These are phyloP conservation scores for Bruguiera gymnorhiza DNA, from an alignment of 345 rosid species.

Conservation along the genomic window DNA sequence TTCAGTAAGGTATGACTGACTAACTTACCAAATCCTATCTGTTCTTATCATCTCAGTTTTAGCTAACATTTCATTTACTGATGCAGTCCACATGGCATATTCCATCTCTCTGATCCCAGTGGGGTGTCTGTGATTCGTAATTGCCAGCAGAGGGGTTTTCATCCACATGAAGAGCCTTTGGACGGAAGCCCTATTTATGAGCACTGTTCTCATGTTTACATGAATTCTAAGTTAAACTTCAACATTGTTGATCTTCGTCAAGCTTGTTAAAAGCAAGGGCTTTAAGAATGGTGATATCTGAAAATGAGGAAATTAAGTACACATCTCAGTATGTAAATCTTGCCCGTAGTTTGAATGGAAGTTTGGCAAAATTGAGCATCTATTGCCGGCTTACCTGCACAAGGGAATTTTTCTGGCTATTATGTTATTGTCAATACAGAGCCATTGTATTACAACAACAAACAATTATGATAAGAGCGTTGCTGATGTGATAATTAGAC, in stretches of 20 bases:
- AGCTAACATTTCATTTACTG: neutral
- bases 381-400: too few relatives aligned
- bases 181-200: conserved; percentile 71
- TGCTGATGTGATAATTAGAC: too few relatives aligned
- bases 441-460: too few relatives aligned
- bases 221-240: conserved; percentile 56
- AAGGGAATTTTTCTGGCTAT: too few relatives aligned
- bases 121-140: conserved; percentile 75
- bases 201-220: conserved; percentile 78
- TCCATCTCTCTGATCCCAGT: conserved; percentile 80
- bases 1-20: too few relatives aligned
- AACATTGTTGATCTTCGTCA: conserved; percentile 71
- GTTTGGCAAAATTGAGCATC: too few relatives aligned
- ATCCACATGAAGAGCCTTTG: conserved; percentile 77
- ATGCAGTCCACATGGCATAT: conserved; percentile 81
- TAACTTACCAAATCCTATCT: too few relatives aligned
- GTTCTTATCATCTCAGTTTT: too few relatives aligned
- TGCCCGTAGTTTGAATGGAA: too few relatives aligned
- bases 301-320: neutral
- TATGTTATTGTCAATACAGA: too few relatives aligned
- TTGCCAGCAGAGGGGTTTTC: conserved; percentile 84
- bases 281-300: neutral
- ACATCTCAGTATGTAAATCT: conserved; percentile 8
- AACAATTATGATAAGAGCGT: too few relatives aligned
- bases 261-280: conserved; percentile 9